Base-by-base conservation (phyloP, 139 green algal genomes). In the Tetraselmis chui region DNA sequence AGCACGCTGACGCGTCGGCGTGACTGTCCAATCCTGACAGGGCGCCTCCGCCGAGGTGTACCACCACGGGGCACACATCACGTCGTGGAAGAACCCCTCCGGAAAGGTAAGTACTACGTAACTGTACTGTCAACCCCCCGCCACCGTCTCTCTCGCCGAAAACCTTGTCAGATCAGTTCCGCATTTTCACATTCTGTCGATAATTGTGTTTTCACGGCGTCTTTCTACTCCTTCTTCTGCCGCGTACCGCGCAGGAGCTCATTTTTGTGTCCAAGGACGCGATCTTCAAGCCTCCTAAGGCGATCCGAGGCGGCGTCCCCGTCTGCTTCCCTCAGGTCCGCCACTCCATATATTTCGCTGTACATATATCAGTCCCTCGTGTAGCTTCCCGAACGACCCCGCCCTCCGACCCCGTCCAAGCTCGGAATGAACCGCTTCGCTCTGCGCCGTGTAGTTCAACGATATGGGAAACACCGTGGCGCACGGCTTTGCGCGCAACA, bases 311-410 rank as follows among this genome's bases (percentile, higher is more conserved):
- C 28, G 94, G 94, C 1, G 84, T 96, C 23, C 94, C 94, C 0
- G 82, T 98, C 5, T 98, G 94, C 90, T 98, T 93, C 31, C 94
- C 91, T 0, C 94, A 97, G 83, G 97, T 98, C 86, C 87, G 88
- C 79, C 88, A 93, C 77, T n/a, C n/a, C n/a, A n/a, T n/a, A n/a
- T n/a, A n/a, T n/a, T n/a, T n/a, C n/a, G n/a, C n/a, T n/a, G n/a
- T n/a, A n/a, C n/a, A n/a, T n/a, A n/a, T n/a, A n/a, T n/a, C n/a
- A n/a, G n/a, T n/a, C n/a, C n/a, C n/a, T n/a, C n/a, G n/a, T n/a
- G n/a, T n/a, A n/a, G n/a, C n/a, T n/a, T n/a, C n/a, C n/a, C n/a
- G n/a, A n/a, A n/a, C n/a, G n/a, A n/a, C n/a, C n/a, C n/a, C n/a
- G n/a, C n/a, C n/a, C n/a, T n/a, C n/a, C n/a, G n/a, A n/a, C n/a